Base-by-base conservation (phyloP, 2,329 filamentous ascomycete genomes). In the Neonectria sp. region DNA sequence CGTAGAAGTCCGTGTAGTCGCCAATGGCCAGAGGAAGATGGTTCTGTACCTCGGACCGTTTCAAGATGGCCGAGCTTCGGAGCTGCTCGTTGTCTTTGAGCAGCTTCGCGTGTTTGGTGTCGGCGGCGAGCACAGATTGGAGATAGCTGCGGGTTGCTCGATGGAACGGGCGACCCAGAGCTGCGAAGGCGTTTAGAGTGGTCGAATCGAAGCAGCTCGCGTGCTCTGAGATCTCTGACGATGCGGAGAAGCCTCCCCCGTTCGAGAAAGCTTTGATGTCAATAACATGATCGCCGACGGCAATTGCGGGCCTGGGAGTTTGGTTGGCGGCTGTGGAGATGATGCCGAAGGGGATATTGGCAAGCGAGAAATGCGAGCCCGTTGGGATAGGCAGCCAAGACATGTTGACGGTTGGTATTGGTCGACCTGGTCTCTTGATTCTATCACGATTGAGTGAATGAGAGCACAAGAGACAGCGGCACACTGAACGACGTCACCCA, bases 1-100 rank as follows among this genome's bases (percentile, higher is more conserved):
- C 93, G 76, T 93, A 96, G 82, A 95, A 96, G 77, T 96, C 93
- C 2, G 93, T 94, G 78, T 95, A 95, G 77, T 95, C 93, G 35
- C 93, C 92, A 74, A 95, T 93, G 43, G 88, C 84, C 84, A 96
- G 89, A 1, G 93, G 93, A 1, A 95, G 74, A 70, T 95, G 93
- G 74, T 87, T 91, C 67, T 83, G 86, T n/a, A 91, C 87, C 5
- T 87, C 86, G 33, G 78, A 53, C 1, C 75, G 63, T 7, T 73
- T 73, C 5, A 83, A 7, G 15, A 82, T 62, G 7, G 77, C 78
- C 1, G 67, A 43, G 9, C 74, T 61, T 46, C 74, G 75, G 0
- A 84, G 76, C 2, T 68, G 65, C 13, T 77, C 70, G 46, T 84
- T 81, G 63, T 84, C 77, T 35, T 77, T 79, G 17, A 84, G 76